A percentile compares a stretch with the other conserved stretches of the same genome.
These are phyloP conservation scores for Aegilops longissima DNA, from an alignment of 176 grass and related monocot genomes.

Conservation along the genomic window DNA sequence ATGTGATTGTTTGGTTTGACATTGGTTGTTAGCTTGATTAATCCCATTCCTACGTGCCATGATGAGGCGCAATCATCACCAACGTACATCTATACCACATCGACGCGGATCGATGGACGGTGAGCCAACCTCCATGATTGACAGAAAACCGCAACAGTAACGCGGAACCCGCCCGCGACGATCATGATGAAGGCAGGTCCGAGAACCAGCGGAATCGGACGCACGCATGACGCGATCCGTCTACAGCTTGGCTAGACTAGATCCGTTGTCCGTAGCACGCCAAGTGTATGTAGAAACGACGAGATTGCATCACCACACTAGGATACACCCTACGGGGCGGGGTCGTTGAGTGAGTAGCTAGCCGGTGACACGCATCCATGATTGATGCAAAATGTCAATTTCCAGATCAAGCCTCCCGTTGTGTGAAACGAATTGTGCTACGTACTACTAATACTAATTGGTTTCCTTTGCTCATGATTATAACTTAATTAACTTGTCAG, in stretches of 20 bases:
- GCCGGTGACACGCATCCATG: not conserved
- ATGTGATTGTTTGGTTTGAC: not conserved
- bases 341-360: not conserved
- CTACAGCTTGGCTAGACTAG: not conserved
- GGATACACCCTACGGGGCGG: not conserved
- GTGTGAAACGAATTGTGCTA: constrained; percentile 5
- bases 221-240: not conserved
- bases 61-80: constrained; percentile 1
- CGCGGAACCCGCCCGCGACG: not conserved
- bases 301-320: constrained; percentile 12
- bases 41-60: not conserved
- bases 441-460: not conserved
- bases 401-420: not conserved
- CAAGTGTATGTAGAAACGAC: not conserved
- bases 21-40: not conserved
- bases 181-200: constrained; percentile 10
- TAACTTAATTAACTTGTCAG: constrained; percentile 27
- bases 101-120: constrained; percentile 40
- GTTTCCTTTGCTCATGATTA: constrained; percentile 15
- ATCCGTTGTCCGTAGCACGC: not conserved
- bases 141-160: not conserved
- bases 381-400: not conserved
- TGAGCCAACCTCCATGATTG: constrained; percentile 49
- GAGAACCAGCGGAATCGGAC: not conserved
- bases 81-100: not conserved